Conservation (phyloP, 2,329 filamentous ascomycete genomes). For the Dactylella cylindrospora region DNA sequence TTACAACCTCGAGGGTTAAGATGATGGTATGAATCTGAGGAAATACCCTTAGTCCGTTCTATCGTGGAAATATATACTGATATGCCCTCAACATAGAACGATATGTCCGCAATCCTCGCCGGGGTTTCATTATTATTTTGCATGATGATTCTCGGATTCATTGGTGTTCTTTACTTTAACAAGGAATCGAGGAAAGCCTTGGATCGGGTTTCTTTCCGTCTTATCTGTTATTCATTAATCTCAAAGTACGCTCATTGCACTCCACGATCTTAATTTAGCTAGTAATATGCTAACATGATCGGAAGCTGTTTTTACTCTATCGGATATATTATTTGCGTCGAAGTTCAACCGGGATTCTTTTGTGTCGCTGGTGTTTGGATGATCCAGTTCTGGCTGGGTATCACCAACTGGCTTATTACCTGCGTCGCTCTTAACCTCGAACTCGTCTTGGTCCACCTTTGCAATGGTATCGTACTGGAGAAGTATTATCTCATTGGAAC, state of each 20-base stretch:
- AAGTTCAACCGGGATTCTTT: conserved; percentile 45
- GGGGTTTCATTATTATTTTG: conserved; percentile 44
- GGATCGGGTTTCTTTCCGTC: conserved; percentile 46
- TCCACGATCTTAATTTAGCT: background rate
- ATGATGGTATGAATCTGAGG: conserved; percentile 28
- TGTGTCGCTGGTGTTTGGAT: conserved; percentile 38
- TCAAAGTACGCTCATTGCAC: conserved; percentile 42
- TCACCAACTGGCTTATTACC: conserved; percentile 48
- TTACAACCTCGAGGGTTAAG: conserved; percentile 33
- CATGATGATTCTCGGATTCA: conserved; percentile 39
- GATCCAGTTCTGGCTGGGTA: conserved; percentile 48
- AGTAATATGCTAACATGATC: background rate
- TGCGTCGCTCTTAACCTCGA: conserved; percentile 47
- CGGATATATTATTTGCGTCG: conserved; percentile 47
- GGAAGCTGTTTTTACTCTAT: conserved; percentile 46
- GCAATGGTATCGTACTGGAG: conserved; percentile 45
- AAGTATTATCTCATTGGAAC: conserved; percentile 47
- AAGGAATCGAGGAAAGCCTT: conserved; percentile 39
- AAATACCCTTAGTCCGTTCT: background rate
- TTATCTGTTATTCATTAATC: conserved; percentile 46
- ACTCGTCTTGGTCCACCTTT: conserved; percentile 46
- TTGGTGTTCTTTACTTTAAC: conserved; percentile 40
- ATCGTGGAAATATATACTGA: background rate
- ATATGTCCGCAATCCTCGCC: conserved; percentile 47
- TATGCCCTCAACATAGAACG: conserved; percentile 36